phyloP scores from a whole-genome alignment of 2,329 filamentous ascomycete genomes.

The Hymenoscyphus fructigenus region DNA sequence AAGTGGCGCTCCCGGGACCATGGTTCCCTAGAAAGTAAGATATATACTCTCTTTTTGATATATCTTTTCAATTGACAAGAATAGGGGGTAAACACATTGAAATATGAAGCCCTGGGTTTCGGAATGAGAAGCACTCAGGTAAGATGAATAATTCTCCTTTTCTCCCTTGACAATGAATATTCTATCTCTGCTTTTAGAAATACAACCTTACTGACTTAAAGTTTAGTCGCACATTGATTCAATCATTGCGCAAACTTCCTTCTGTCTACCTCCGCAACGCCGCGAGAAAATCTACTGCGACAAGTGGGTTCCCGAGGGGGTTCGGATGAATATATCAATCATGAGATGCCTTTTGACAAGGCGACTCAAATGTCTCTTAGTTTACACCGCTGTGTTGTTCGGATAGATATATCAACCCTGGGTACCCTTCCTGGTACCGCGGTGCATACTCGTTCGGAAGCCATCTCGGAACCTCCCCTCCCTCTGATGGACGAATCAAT shows the following conservation, averaged over 20 bases:
- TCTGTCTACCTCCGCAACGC: conserved; percentile 9
- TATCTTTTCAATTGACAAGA: conserved; percentile 6
- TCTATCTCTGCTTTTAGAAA: background rate
- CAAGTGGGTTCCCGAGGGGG: conserved; percentile 83
- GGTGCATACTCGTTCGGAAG: conserved; percentile 16
- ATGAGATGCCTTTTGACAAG: conserved; percentile 78
- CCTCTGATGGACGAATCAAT: background rate
- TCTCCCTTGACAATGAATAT: background rate
- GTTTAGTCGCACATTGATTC: conserved; percentile 23
- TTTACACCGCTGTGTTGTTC: conserved; percentile 29
- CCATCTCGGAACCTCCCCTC: background rate
- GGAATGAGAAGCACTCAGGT: background rate
- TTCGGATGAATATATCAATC: conserved; percentile 85
- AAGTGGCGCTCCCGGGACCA: conserved; percentile 9
- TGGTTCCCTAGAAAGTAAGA: conserved; percentile 27
- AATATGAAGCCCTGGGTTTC: background rate
- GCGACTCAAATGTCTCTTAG: conserved; percentile 68
- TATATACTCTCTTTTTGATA: background rate
- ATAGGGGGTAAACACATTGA: conserved; percentile 18
- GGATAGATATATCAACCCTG: conserved; percentile 51
- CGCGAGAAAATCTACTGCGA: conserved; percentile 74
- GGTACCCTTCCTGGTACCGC: conserved; percentile 54
- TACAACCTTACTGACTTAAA: conserved; percentile 1
- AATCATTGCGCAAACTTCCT: conserved; percentile 19
- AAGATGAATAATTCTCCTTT: background rate